A percentile compares a stretch with the other conserved stretches of the same genome.
Conservation (phyloP, 176 grass and related monocot genomes). For the Raddia distichophylla region DNA sequence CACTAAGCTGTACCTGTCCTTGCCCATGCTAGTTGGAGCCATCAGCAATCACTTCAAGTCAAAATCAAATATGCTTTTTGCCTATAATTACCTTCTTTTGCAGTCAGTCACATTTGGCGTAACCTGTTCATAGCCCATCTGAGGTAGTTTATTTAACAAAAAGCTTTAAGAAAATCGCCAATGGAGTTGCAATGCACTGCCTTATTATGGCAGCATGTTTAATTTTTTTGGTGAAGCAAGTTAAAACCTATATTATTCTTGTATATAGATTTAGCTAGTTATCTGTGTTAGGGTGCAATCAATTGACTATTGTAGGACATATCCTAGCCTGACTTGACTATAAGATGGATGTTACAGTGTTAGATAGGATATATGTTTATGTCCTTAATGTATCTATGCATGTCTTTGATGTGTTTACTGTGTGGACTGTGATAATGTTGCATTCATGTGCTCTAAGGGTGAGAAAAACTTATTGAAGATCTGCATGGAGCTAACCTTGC, state of each 20-base stretch:
- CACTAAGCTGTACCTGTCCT: neutral
- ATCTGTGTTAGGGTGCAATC: neutral
- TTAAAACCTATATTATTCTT: neutral
- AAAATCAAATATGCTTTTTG: neutral
- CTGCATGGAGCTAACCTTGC: neutral
- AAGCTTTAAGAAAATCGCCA: neutral
- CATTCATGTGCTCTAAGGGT: neutral
- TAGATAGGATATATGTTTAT: neutral
- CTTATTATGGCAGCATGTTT: neutral
- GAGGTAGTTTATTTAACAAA: neutral
- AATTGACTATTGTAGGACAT: neutral
- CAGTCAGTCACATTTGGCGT: neutral
- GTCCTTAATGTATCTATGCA: neutral
- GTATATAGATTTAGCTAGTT: neutral
- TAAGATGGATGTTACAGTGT: neutral
- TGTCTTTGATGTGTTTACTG: neutral
- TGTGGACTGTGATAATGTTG: neutral
- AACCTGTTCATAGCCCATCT: neutral
- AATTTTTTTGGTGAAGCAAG: neutral
- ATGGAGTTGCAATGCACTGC: neutral
- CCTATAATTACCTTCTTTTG: neutral
- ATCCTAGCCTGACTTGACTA: neutral
- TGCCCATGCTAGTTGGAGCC: neutral
- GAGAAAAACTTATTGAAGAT: neutral
- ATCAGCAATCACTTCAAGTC: neutral